phyloP scores from a whole-genome alignment of 208 protist species.

The Crithidia brevicula region DNA sequence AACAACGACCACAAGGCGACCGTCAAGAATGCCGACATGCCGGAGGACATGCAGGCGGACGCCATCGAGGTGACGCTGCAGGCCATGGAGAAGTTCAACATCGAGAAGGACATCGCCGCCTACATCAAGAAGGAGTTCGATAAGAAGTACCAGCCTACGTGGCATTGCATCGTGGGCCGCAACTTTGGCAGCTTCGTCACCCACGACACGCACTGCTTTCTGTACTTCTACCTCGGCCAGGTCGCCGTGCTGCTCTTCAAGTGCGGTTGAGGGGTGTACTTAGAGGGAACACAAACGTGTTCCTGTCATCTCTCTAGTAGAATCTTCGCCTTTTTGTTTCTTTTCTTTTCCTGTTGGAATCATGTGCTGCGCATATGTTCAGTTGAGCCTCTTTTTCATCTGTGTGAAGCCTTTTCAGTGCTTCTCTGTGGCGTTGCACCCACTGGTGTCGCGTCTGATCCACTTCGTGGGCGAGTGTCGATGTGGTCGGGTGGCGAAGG shows the following conservation, averaged over 20 bases:
- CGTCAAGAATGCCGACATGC: conserved; percentile 97
- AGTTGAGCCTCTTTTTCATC: conserved; percentile 1
- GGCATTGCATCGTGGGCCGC: conserved; percentile 99
- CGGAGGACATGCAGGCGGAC: conserved; percentile 97
- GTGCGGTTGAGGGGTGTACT: conserved; percentile 74
- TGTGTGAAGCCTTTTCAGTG: neutral
- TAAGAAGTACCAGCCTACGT: conserved; percentile 99
- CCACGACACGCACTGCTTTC: conserved; percentile 99
- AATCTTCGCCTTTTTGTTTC: neutral
- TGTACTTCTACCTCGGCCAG: conserved; percentile 99
- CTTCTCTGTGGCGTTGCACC: no score
- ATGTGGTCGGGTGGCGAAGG: no score
- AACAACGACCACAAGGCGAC: conserved; percentile 87
- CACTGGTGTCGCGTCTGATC: no score
- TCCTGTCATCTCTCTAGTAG: neutral
- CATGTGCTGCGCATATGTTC: conserved; percentile 15
- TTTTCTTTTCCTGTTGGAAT: conserved; percentile 10
- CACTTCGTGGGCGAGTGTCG: no score
- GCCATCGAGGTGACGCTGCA: conserved; percentile 98
- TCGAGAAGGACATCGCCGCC: conserved; percentile 99
- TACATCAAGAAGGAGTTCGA: conserved; percentile 99
- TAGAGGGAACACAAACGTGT: no score
- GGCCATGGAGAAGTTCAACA: conserved; percentile 99
- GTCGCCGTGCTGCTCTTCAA: conserved; percentile 99
- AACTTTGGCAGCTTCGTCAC: conserved; percentile 99